Evolutionary conservation across 805 yeast species (phyloP).

Genomic region (Candida insectorum): DNA sequence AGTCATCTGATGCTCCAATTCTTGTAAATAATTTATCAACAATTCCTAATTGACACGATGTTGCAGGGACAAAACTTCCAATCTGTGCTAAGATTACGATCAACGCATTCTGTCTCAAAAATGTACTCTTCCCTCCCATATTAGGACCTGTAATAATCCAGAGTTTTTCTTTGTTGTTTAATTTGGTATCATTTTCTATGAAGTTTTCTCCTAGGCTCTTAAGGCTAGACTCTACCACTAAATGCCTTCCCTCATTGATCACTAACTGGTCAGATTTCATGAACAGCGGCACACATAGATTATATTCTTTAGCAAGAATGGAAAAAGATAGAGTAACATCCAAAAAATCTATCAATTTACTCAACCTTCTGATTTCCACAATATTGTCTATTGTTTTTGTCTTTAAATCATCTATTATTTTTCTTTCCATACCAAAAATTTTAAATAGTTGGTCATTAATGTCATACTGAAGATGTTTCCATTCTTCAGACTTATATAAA

Average conservation of each 20-base stretch:
- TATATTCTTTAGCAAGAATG: slow-evolving; percentile 60
- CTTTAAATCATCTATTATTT: slow-evolving; percentile 49
- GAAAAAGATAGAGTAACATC: slow-evolving; percentile 79
- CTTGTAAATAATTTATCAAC: slow-evolving; percentile 79
- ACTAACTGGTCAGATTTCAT: slow-evolving; percentile 39
- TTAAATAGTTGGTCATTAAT: slow-evolving; percentile 43
- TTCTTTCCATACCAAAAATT: slow-evolving; percentile 55
- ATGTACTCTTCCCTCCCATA: slow-evolving; percentile 86
- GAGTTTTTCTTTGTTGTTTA: slow-evolving; percentile 14
- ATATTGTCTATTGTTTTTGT: slow-evolving; percentile 42
- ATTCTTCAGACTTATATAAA: slow-evolving; percentile 41
- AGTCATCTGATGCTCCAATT: slow-evolving; percentile 82
- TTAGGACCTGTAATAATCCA: slow-evolving; percentile 81
- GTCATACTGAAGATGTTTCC: slow-evolving; percentile 55
- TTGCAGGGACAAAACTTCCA: slow-evolving; percentile 70
- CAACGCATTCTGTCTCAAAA: slow-evolving; percentile 71
- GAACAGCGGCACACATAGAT: slow-evolving; percentile 64
- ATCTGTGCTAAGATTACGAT: slow-evolving; percentile 61
- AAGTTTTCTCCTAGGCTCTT: slow-evolving; percentile 46
- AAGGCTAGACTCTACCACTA: slow-evolving; percentile 80
- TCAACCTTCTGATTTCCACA: slow-evolving; percentile 45
- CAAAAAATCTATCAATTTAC: slow-evolving; percentile 56
- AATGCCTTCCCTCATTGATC: slow-evolving; percentile 70
- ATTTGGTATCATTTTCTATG: slow-evolving; percentile 35
- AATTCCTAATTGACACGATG: slow-evolving; percentile 54